Evolutionary conservation across 441 rosid genomes (phyloP).

Genomic region (Raphanus hybrid): DNA sequence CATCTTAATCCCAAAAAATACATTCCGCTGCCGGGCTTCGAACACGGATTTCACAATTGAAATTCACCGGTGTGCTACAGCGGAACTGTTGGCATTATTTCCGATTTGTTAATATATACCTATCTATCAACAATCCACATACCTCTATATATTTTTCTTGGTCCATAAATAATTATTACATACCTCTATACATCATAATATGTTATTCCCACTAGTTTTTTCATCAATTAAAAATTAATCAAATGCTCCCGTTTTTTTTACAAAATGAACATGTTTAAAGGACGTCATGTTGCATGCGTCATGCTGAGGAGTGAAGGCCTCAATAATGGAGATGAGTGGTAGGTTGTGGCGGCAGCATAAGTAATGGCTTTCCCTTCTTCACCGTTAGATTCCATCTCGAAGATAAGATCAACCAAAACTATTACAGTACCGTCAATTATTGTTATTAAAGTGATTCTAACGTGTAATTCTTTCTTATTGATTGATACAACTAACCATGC

Average conservation of each 20-base stretch:
- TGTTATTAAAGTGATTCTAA: background rate
- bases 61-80: background rate
- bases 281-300: slow-evolving; percentile 33
- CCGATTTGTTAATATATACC: no score
- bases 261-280: background rate
- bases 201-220: background rate
- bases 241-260: no score
- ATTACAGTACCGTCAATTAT: slow-evolving; percentile 14
- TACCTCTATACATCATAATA: background rate
- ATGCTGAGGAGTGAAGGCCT: slow-evolving; percentile 33
- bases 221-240: background rate
- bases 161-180: no score
- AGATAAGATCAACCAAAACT: slow-evolving; percentile 29
- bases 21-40: background rate
- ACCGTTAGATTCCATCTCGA: slow-evolving; percentile 28
- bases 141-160: no score
- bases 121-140: no score
- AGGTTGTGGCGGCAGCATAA: slow-evolving; percentile 1
- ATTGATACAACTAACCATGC: slow-evolving; percentile 18
- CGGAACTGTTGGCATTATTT: background rate
- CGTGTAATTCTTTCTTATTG: slow-evolving; percentile 7
- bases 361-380: background rate
- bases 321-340: slow-evolving; percentile 34
- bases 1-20: background rate
- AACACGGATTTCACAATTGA: background rate